Base-by-base conservation (phyloP, 768 basidiomycete species). In the Calvatia gigantea region DNA sequence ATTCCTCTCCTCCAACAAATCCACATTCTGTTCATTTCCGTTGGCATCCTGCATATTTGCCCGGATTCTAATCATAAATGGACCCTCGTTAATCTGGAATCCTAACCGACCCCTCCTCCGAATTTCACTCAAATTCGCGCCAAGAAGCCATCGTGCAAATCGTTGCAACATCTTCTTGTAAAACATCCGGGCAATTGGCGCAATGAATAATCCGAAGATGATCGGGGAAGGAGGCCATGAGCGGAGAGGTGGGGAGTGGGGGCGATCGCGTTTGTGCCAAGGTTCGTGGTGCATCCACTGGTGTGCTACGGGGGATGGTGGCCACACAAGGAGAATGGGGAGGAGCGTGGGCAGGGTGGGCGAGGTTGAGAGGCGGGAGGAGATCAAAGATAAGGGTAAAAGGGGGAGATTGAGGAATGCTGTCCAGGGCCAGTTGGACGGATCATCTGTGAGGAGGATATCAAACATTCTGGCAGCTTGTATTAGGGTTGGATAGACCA, bases 351-450 rank as follows among this genome's bases (percentile, higher is more conserved):
- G 67, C 25, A 69, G 55, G 7, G 64, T 42, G 2, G 63, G 68
- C 5, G 59, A 59, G 17, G 71, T 38, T 52, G 76, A 75, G 39
- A 84, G 75, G 37, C 86, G 84, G 29, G 86, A 80, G 28, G 82
- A 69, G 62, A 91, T 75, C 58, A 92, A 83, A 25, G 79, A 76
- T 41, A 89, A 65, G 0, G 90, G 88, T 37, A 92, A 76, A 31
- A 87, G 68, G 6, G 87, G 88, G 14, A 92, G 82, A 65, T 91
- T 86, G 64, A 89, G 66, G 70, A 80, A 89, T 33, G 87, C 86
- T 42, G 84, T 80, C 81, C 83, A 85, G 1, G 87, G 84, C 90
- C 90, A 92, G 51, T 84, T 81, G 37, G 73, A 70, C 1, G 84
- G 84, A 63, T 91, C 85, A 58, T 86, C 79, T 0, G 86, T 83